Evolutionary conservation across 352 stramenopile species (phyloP), one percentile per base, ranked within the genome.

Genomic region (Pythium dissimile): DNA sequence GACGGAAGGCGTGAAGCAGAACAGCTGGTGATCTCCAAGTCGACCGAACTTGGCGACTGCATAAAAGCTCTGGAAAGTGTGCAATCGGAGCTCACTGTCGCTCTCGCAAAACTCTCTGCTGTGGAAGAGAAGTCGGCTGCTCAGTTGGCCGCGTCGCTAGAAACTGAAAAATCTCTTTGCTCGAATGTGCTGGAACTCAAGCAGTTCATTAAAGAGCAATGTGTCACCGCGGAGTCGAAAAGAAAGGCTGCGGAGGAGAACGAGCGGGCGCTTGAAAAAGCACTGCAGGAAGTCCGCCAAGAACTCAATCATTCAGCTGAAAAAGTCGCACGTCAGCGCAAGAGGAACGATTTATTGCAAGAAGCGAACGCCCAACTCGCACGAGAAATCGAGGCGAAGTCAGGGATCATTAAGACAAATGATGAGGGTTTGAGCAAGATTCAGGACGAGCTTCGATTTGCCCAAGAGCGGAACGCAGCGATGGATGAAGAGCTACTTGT

Each of bases 231-330:
- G 7, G 37, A 50, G 23, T 3, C 18, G n/a, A 21, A 39, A 23
- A 47, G 16, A 7, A 54, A 59, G 32, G 49, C 59, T 28, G 39
- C 48, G 32, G 24, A 46, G 18, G 23, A 54, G 18, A 28, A 21
- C 1, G n/a, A 46, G 16, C 12, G 26, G 21, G 42, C 41, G 3
- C 39, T 60, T n/a, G 16, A 55, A 21, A 32, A 23, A 3, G 58
- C 59, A 3, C 20, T 61, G 7, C 3, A 23, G 5, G 9, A 27
- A 24, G 31, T 61, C n/a, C 59, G 59, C 12, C 34, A 60, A 39
- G 59, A 66, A 44, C 37, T 66, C 24, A 44, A 66, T 20, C 43
- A 66, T 30, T 28, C 59, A 3, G 10, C 28, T 3, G 50, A 66
- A 21, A 66, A 66, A 18, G 43, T 37, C 5, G 26, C 32, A 12